These are phyloP conservation scores for Xenosphaeropsis pyriputrescens DNA, from an alignment of 2,329 filamentous ascomycete genomes.

Conservation along the genomic window DNA sequence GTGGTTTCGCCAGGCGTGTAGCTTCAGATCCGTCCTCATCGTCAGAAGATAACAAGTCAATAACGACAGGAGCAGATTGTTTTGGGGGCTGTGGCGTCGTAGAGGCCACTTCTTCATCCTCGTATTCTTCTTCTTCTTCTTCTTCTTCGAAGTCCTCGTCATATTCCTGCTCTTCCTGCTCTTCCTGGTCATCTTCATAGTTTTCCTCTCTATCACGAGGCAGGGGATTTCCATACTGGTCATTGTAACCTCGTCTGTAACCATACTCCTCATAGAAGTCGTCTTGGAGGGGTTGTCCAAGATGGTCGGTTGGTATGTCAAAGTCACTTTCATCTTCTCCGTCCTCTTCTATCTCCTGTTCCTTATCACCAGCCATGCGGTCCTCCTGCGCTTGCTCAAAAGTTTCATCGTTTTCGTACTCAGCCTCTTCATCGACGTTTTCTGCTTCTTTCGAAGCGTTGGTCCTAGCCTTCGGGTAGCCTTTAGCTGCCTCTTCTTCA, in stretches of 20 bases:
- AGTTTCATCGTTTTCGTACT: background rate
- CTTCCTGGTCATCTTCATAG: background rate
- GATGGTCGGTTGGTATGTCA: no score
- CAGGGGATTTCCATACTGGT: background rate
- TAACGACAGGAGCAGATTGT: conserved; percentile 11
- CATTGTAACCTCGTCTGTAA: no score
- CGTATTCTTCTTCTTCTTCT: conserved; percentile 10
- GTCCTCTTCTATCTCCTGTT: conserved; percentile 1
- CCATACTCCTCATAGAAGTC: no score
- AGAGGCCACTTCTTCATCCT: conserved; percentile 12
- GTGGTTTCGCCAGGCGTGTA: no score
- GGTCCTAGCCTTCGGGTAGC: background rate
- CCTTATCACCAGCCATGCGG: background rate
- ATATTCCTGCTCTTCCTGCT: conserved; percentile 4
- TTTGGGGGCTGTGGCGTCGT: background rate
- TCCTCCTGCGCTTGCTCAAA: background rate
- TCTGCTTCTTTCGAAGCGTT: background rate
- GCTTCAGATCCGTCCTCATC: conserved; percentile 11
- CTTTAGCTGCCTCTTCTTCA: conserved; percentile 4
- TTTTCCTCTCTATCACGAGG: background rate
- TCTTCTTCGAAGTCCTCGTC: conserved; percentile 12
- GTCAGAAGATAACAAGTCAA: conserved; percentile 19
- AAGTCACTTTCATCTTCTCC: conserved; percentile 2
- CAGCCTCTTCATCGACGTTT: background rate
- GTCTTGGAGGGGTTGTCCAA: no score